Evolutionary conservation across 306 rosid genomes (phyloP), one percentile per base, ranked within the genome.

Genomic region (Glycine soja): DNA sequence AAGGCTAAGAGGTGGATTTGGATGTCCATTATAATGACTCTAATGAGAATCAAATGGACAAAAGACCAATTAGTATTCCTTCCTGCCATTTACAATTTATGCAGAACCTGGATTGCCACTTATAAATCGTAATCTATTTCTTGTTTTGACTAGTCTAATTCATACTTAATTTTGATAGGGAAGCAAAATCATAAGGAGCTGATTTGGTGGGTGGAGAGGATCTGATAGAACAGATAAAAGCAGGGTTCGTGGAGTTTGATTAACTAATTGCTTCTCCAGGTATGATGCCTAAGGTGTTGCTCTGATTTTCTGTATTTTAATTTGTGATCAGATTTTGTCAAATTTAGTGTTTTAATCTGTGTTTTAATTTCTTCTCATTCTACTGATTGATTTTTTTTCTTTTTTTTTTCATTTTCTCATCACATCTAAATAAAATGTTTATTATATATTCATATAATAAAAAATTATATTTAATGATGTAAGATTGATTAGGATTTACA

Each of bases 181-280:
- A 96, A 87, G 99, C 99, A 7, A 96, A 96, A 87, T n/a, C n/a
- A n/a, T n/a, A 88, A 71, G 99, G 99, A 86, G 99, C 99, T 46
- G 99, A 96, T 90, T 81, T 96, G 88, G 98, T 96, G 54, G 99
- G 99, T 78, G 99, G 99, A 78, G 99, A 96, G 76, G 99, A 96
- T 87, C 87, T 93, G 91, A 96, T 96, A 86, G 97, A 91, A 88
- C 96, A 96, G 87, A 96, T 96, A 66, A 96, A 88, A 90, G 94
- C 91, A 80, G 99, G 99, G 47, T 96, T 92, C 86, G 93, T 96
- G 99, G 97, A 96, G n/a, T 96, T 96, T 77, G 99, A 96, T 81
- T 93, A 96, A 88, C 83, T 96, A 64, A 96, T 96, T 86, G 98
- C 99, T 84, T 96, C 99, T 45, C 99, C 99, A 47, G 99, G 93